Conservation (phyloP, 2,329 filamentous ascomycete genomes). For the Phaeophleospora eucalypticola region DNA sequence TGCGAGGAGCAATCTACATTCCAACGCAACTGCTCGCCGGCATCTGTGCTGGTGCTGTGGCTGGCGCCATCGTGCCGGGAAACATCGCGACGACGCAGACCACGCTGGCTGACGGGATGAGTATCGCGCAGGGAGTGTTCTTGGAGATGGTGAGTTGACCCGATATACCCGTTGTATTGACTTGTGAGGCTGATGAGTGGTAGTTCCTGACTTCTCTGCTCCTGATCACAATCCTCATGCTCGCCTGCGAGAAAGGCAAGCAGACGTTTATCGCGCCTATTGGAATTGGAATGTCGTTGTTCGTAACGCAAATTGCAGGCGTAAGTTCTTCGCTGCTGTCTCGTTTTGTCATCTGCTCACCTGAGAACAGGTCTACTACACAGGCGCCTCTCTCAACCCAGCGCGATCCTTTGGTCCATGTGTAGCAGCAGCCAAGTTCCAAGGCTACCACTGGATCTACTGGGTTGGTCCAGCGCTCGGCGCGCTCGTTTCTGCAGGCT, state of each 20-base stretch:
- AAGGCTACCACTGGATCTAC: slow-evolving; percentile 31
- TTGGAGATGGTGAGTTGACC: slow-evolving; percentile 30
- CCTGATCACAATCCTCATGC: slow-evolving; percentile 34
- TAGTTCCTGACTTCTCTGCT: slow-evolving; percentile 31
- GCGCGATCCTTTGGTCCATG: slow-evolving; percentile 33
- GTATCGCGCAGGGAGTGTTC: slow-evolving; percentile 30
- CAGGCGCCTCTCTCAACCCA: slow-evolving; percentile 33
- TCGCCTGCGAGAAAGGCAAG: slow-evolving; percentile 35
- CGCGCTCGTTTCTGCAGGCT: slow-evolving; percentile 28
- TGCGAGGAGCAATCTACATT: slow-evolving; percentile 28
- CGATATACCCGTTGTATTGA: too few relatives aligned
- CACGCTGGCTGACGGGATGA: slow-evolving; percentile 26
- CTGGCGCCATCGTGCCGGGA: slow-evolving; percentile 29
- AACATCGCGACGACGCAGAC: slow-evolving; percentile 28
- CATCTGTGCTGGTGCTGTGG: slow-evolving; percentile 31
- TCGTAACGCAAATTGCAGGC: slow-evolving; percentile 24
- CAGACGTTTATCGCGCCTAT: slow-evolving; percentile 29
- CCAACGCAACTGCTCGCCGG: slow-evolving; percentile 29
- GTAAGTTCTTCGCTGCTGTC: not conserved
- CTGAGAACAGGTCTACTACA: slow-evolving; percentile 18
- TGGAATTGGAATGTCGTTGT: slow-evolving; percentile 26
- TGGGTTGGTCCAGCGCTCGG: slow-evolving; percentile 30
- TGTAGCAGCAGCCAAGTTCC: slow-evolving; percentile 27
- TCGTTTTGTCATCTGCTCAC: not conserved
- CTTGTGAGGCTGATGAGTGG: too few relatives aligned